Evolutionary conservation across 2,329 filamentous ascomycete species (phyloP), one percentile per base, ranked within the genome.

Genomic region (Hansfordia pulvinata): DNA sequence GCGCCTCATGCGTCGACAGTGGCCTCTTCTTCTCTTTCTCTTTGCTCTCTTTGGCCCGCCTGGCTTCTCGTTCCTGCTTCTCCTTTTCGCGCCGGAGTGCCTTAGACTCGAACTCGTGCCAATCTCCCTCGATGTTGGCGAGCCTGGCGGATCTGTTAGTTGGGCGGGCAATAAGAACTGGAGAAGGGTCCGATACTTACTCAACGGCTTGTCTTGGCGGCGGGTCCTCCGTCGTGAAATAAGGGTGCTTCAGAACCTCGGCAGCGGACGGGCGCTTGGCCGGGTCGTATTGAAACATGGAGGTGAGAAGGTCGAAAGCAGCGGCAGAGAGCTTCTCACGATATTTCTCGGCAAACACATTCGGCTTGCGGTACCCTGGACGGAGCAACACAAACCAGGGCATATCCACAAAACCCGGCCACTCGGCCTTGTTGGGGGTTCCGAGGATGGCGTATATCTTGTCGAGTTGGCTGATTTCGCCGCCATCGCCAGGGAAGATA

Each of bases 71-170:
- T 16, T 70, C 65, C 33, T 61, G 63, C 29, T 71, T 70, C 49
- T 90, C 83, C 40, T 85, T 88, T 50, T 94, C 86, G 40, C 90
- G 90, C 17, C 90, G 69, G 15, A 93, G 63, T 10, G 85, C 86
- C 56, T 98, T 98, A 30, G 84, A 93, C 56, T 98, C 90, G 43
- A 96, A 93, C 49, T 98, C 90, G 47, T 98, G 90, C 90, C 90
- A 98, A 42, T 98, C 90, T 13, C 90, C 90, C 41, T 90, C 73
- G 17, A 98, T 66, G 25, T 76, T 62, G 32, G 77, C 74, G 26
- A 98, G 67, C 43, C 80, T 82, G 35, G 31, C 19, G 18, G 28
- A 23, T 12, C 8, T 15, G 27, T 42, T 33, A 37, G 45, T 17
- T 17, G 24, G 13, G 20, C 18, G 19, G n/a, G 4, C 5, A 11